phyloP scores from a whole-genome alignment of 257 asterid species.

The Linderniella brevidens region DNA sequence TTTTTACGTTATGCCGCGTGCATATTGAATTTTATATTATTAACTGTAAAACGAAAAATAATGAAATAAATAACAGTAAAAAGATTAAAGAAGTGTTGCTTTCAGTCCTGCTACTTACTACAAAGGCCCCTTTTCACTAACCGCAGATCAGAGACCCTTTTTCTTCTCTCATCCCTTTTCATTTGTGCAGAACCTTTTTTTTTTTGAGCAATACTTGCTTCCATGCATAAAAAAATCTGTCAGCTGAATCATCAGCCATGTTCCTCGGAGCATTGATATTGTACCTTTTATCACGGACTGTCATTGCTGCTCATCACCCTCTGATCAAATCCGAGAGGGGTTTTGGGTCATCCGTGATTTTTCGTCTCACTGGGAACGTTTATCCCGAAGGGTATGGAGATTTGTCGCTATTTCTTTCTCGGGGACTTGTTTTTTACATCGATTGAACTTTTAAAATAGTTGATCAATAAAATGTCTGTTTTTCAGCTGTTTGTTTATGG shows the following conservation, averaged over 20 bases:
- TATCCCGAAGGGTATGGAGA: constrained; percentile 66
- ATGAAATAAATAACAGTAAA: too few species aligned
- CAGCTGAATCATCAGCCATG: constrained; percentile 8
- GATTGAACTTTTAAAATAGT: not conserved
- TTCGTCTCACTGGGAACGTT: constrained; percentile 69
- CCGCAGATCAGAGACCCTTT: too few species aligned
- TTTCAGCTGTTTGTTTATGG: not conserved
- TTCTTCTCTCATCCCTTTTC: too few species aligned
- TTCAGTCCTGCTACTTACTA: too few species aligned
- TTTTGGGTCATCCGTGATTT: constrained; percentile 43
- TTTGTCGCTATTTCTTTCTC: not conserved
- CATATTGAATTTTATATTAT: too few species aligned
- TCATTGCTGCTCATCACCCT: constrained; percentile 24
- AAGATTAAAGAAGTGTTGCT: too few species aligned
- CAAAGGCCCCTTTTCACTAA: too few species aligned
- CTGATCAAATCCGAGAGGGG: constrained; percentile 13
- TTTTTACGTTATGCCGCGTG: too few species aligned
- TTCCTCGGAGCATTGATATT: constrained; percentile 23
- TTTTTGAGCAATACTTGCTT: too few species aligned
- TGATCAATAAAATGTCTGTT: not conserved
- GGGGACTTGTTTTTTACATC: not conserved
- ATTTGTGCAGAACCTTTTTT: too few species aligned
- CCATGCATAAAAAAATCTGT: too few species aligned
- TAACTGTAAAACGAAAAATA: too few species aligned
- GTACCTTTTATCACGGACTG: constrained; percentile 25